Evolutionary conservation across 352 stramenopile genomes (phyloP), one percentile per base, ranked within the genome.

Genomic region (Phytopythium chamaehyphon): DNA sequence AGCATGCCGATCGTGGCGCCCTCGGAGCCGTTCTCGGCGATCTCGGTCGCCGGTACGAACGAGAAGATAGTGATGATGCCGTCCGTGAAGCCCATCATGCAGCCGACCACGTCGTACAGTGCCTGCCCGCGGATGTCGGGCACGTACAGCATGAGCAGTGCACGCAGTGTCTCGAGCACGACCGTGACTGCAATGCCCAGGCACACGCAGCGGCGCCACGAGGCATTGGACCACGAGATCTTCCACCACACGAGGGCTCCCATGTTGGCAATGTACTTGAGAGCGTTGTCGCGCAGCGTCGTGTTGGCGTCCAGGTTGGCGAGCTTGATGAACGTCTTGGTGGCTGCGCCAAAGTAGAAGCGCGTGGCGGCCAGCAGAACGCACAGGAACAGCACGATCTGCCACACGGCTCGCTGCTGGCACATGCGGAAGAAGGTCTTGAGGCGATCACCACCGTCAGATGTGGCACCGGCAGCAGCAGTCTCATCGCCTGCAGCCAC

Each of bases 331-430:
- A 87, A 62, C 6, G 71, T 59, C 9, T 47, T 55, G 57, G 75
- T 72, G 40, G 75, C 71, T 3, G 64, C 64, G 33, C 47, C 69
- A 42, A 90, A 80, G 64, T 77, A 79, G 54, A 84, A 87, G 22
- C 66, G 68, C 18, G 73, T 81, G 12, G 71, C 71, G 3, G 66
- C 58, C 50, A 84, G 61, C 43, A 83, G 18, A 40, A 90, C 59
- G 28, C 73, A 82, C 53, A 87, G 54, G 59, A 87, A 89, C 35
- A 87, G 61, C 59, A 87, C 76, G 42, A 90, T 75, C 55, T 88
- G 79, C 79, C 79, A 90, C 62, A 90, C 65, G 43, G 79, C 76
- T 21, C 76, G 76, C 55, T 90, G 79, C 59, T 86, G 73, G 37
- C 70, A 83, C 76, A 90, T 85, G 44, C 76, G 69, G 49, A 86